Percentiles rank a stretch among this genome's conserved stretches.
Evolutionary conservation across 2,329 filamentous ascomycete species (phyloP).

Genomic region (Colletotrichum horii): DNA sequence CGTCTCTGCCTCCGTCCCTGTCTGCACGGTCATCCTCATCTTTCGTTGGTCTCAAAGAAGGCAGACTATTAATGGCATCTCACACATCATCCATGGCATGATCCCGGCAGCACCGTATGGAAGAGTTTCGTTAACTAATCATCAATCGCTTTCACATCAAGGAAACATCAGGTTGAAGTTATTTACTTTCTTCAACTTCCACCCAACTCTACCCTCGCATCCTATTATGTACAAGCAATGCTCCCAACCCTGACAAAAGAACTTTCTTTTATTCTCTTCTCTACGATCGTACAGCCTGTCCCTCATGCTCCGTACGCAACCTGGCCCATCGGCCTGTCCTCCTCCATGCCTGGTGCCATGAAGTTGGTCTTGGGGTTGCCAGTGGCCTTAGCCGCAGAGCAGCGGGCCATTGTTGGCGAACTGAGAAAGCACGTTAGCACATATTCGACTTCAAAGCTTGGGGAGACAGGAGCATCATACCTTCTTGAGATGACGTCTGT

Average conservation of each 20-base stretch:
- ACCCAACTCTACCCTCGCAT: slow-evolving; percentile 23
- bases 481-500: slow-evolving; percentile 97
- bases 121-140: not conserved
- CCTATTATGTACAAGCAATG: slow-evolving; percentile 45
- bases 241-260: slow-evolving; percentile 34
- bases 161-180: slow-evolving; percentile 6
- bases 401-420: slow-evolving; percentile 97
- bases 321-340: slow-evolving; percentile 66
- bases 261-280: slow-evolving; percentile 40
- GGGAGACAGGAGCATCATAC: slow-evolving; percentile 52
- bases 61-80: accelerated
- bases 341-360: slow-evolving; percentile 74
- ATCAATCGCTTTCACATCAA: not conserved
- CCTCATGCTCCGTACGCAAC: slow-evolving; percentile 61
- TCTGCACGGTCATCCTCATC: accelerated
- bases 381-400: slow-evolving; percentile 88
- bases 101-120: not conserved
- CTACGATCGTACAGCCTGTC: slow-evolving; percentile 30
- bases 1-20: not conserved
- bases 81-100: not conserved
- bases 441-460: too few relatives aligned
- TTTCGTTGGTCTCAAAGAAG: accelerated
- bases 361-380: slow-evolving; percentile 80
- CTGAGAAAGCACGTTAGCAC: slow-evolving; percentile 50
- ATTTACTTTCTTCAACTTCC: slow-evolving; percentile 25